These are phyloP conservation scores for Corrigiola litoralis DNA, from an alignment of 179 eudicot genomes.

Conservation along the genomic window DNA sequence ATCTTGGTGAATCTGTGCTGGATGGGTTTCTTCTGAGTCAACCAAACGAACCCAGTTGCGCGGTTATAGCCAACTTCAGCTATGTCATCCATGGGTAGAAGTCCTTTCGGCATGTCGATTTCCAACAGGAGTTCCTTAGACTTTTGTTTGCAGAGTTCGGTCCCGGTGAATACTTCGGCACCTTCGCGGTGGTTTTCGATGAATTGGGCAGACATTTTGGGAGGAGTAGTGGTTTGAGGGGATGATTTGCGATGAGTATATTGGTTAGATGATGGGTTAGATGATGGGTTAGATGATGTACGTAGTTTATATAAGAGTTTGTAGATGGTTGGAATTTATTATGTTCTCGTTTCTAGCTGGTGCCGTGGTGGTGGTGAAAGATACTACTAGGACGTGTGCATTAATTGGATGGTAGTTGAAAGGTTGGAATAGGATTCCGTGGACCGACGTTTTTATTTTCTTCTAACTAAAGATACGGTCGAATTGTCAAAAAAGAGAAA, in stretches of 20 bases:
- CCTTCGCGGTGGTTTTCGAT: slow-evolving; percentile 46
- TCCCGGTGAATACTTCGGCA: slow-evolving; percentile 52
- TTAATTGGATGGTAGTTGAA: not conserved
- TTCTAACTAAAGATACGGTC: not conserved
- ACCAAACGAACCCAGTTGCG: slow-evolving; percentile 69
- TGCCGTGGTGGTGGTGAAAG: too few species aligned
- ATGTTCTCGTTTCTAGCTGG: too few species aligned
- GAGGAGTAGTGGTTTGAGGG: not conserved
- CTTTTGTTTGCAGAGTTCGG: slow-evolving; percentile 51
- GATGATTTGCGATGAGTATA: not conserved
- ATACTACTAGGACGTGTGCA: not conserved
- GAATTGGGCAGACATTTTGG: slow-evolving; percentile 36
- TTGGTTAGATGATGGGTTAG: not conserved
- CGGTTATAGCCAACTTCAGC: slow-evolving; percentile 59
- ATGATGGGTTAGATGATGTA: not conserved
- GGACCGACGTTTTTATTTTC: not conserved
- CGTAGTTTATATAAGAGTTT: not conserved
- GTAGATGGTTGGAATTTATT: too few species aligned
- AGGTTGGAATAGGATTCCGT: not conserved
- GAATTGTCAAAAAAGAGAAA: not conserved
- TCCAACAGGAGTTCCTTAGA: slow-evolving; percentile 42
- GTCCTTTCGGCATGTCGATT: slow-evolving; percentile 57
- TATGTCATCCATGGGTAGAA: slow-evolving; percentile 58
- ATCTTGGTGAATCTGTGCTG: slow-evolving; percentile 45
- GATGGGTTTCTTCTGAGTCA: slow-evolving; percentile 44